These are phyloP conservation scores for Citropsis articulata DNA, from an alignment of 345 rosid genomes.

Conservation along the genomic window DNA sequence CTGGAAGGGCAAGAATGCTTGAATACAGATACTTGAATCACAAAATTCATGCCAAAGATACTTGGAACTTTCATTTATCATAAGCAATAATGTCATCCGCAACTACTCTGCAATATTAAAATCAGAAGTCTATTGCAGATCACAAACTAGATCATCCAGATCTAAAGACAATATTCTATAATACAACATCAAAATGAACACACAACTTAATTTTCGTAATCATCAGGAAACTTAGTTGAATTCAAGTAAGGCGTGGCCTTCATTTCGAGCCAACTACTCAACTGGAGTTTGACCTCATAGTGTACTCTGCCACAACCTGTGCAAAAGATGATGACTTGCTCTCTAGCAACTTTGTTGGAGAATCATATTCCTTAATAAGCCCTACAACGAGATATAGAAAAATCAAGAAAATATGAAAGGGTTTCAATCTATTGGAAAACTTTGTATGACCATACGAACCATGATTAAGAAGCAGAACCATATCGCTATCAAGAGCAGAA, in stretches of 20 bases:
- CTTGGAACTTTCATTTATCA: no score
- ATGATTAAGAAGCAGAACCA: slow-evolving; percentile 68
- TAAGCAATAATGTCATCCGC: no score
- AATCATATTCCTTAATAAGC: slow-evolving; percentile 60
- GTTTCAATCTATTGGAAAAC: no score
- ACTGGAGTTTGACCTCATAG: slow-evolving; percentile 53
- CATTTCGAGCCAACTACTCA: slow-evolving; percentile 5
- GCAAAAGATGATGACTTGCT: slow-evolving; percentile 67
- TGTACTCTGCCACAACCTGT: slow-evolving; percentile 71
- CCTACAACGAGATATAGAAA: slow-evolving; percentile 36
- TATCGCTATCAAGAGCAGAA: slow-evolving; percentile 74
- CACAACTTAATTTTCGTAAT: not conserved
- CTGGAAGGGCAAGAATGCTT: no score
- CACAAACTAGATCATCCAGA: no score
- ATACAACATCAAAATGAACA: not conserved
- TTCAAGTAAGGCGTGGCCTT: not conserved
- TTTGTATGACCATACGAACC: slow-evolving; percentile 34
- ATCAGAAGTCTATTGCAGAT: no score
- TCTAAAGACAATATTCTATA: no score
- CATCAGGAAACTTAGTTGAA: not conserved
- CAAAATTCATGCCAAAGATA: no score
- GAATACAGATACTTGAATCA: no score
- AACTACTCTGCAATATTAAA: no score
- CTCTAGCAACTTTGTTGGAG: slow-evolving; percentile 55
- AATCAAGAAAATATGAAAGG: not conserved